Percentiles rank a stretch among this genome's conserved stretches.
Evolutionary conservation across 345 rosid genomes (phyloP).

Genomic region (Eucalyptus pauciflora): DNA sequence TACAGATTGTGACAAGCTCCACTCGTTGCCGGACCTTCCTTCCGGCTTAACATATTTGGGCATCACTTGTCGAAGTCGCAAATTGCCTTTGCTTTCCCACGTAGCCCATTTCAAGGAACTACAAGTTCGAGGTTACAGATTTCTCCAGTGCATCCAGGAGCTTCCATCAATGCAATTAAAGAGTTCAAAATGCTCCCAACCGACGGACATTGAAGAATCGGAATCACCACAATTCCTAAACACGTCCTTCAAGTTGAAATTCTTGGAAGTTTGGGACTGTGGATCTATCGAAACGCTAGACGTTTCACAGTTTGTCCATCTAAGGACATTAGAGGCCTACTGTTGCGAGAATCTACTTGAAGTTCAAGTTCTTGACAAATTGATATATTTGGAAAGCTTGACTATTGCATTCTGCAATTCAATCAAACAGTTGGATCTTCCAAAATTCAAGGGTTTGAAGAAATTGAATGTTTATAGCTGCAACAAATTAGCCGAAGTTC

Average conservation of each 20-base stretch:
- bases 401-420: rapidly evolving
- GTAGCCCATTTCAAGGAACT: background rate
- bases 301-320: background rate
- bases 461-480: rapidly evolving
- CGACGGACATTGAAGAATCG: too few species aligned
- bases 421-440: background rate
- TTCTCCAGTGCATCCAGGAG: too few species aligned
- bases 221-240: background rate
- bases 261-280: rapidly evolving
- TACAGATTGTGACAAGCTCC: rapidly evolving
- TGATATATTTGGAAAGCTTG: background rate
- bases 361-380: background rate
- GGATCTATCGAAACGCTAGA: background rate
- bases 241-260: background rate
- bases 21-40: background rate
- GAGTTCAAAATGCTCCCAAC: too few species aligned
- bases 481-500: background rate
- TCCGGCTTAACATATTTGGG: background rate
- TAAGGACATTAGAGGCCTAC: rapidly evolving
- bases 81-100: background rate
- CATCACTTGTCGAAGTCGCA: background rate
- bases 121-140: rapidly evolving
- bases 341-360: background rate
- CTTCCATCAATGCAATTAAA: background rate
- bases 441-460: background rate